Conservation (phyloP, 2,329 filamentous ascomycete species). For the Magnaporthiopsis incrustans region DNA sequence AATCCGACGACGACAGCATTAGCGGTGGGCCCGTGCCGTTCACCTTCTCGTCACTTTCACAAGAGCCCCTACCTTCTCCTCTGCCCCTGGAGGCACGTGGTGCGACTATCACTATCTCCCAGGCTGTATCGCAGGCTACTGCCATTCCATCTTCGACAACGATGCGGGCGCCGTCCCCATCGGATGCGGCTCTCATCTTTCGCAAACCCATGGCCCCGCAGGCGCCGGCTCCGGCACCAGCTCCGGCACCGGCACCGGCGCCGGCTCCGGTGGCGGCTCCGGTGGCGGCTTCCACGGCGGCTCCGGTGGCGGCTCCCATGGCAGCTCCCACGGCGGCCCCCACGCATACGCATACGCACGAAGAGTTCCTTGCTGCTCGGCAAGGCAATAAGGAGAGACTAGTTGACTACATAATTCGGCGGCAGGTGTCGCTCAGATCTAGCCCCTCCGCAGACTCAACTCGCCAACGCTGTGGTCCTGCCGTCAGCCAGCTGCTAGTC, state of each 20-base stretch:
- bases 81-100: not conserved
- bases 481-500: not conserved
- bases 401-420: not conserved
- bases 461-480: no score
- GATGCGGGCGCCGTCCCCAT: constrained; percentile 12
- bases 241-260: not conserved
- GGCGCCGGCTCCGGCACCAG: not conserved
- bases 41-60: not conserved
- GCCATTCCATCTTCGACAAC: not conserved
- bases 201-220: not conserved
- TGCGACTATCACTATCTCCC: not conserved
- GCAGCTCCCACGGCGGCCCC: not conserved
- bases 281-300: not conserved
- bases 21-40: not conserved
- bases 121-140: not conserved
- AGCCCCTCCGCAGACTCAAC: no score
- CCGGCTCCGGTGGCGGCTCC: not conserved
- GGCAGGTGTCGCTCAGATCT: not conserved
- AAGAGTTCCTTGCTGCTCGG: constrained; percentile 16
- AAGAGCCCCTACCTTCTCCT: not conserved
- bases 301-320: not conserved
- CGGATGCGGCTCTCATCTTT: constrained; percentile 12
- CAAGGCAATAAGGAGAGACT: constrained; percentile 16
- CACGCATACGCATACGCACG: constrained; percentile 14
- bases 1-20: not conserved